phyloP scores from a whole-genome alignment of 345 rosid genomes.

The Murraya paniculata region DNA sequence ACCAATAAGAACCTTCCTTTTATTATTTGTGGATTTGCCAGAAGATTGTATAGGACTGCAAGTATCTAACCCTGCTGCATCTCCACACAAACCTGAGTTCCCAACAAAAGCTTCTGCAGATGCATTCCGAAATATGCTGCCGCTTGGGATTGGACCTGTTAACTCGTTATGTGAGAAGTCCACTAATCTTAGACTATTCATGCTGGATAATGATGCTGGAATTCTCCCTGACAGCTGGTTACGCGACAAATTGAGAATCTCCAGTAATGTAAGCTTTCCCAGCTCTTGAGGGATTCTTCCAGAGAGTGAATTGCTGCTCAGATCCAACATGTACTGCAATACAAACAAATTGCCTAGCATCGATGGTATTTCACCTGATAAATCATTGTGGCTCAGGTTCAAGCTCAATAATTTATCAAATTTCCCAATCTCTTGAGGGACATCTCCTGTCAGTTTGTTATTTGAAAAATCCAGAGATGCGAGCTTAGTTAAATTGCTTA shows the following conservation, averaged over 20 bases:
- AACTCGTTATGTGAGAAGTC: conserved; percentile 64
- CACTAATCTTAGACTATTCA: conserved; percentile 40
- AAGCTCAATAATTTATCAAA: conserved; percentile 38
- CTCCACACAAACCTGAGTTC: conserved; percentile 64
- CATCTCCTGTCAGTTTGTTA: conserved; percentile 39
- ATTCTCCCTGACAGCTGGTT: conserved; percentile 54
- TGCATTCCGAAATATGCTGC: conserved; percentile 38
- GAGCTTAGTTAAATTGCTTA: conserved; percentile 35
- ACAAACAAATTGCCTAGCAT: conserved; percentile 40
- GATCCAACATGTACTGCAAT: conserved; percentile 47
- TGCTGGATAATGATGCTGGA: conserved; percentile 40
- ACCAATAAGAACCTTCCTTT: conserved; percentile 32
- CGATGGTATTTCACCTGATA: conserved; percentile 47
- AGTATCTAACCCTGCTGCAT: conserved; percentile 35
- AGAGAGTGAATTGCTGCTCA: conserved; percentile 63
- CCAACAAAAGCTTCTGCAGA: conserved; percentile 36
- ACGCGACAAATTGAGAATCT: conserved; percentile 52
- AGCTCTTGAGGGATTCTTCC: conserved; percentile 49
- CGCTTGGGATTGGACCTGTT: conserved; percentile 47
- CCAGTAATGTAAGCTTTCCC: conserved; percentile 36
- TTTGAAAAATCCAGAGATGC: conserved; percentile 44
- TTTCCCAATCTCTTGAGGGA: conserved; percentile 39
- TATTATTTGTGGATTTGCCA: conserved; percentile 20
- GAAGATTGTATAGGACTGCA: conserved; percentile 21
- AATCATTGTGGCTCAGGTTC: conserved; percentile 53